These are phyloP conservation scores for Vigna nakashimae DNA, from an alignment of 306 rosid species.

Conservation along the genomic window DNA sequence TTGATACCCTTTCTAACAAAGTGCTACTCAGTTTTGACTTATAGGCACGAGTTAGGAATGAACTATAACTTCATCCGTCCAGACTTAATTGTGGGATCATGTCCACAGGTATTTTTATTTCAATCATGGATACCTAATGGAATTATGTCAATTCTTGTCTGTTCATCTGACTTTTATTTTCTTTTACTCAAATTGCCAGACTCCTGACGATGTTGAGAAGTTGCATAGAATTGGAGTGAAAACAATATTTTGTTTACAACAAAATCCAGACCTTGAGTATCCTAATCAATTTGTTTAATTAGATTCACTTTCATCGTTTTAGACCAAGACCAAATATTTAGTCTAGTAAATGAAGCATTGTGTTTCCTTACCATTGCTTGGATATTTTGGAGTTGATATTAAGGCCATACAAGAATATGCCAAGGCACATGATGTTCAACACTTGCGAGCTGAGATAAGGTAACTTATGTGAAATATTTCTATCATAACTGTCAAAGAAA, in stretches of 20 bases:
- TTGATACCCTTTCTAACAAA: conserved; percentile 41
- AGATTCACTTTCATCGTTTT: conserved; percentile 37
- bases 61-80: conserved; percentile 87
- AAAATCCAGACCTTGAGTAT: conserved; percentile 94
- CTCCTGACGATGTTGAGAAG: conserved; percentile 88
- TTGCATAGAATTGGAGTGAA: conserved; percentile 89
- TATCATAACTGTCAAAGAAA: conserved; percentile 8
- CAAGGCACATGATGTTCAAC: conserved; percentile 75
- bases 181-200: conserved; percentile 53
- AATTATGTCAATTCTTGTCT: conserved; percentile 33
- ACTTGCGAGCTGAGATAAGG: conserved; percentile 97
- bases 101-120: conserved; percentile 79
- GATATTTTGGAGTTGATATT: conserved; percentile 96
- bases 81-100: conserved; percentile 95
- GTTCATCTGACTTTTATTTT: conserved; percentile 33
- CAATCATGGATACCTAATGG: conserved; percentile 3
- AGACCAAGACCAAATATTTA: conserved; percentile 35
- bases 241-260: conserved; percentile 93
- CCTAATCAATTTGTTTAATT: conserved; percentile 47
- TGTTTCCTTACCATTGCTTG: conserved; percentile 56
- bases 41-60: conserved; percentile 95
- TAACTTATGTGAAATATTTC: conserved; percentile 44
- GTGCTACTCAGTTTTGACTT: conserved; percentile 78
- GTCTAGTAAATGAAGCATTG: conserved; percentile 30
- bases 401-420: conserved; percentile 82